These are phyloP conservation scores for Zygnema circumcarinatum DNA, from an alignment of 139 green algal species.

Conservation along the genomic window DNA sequence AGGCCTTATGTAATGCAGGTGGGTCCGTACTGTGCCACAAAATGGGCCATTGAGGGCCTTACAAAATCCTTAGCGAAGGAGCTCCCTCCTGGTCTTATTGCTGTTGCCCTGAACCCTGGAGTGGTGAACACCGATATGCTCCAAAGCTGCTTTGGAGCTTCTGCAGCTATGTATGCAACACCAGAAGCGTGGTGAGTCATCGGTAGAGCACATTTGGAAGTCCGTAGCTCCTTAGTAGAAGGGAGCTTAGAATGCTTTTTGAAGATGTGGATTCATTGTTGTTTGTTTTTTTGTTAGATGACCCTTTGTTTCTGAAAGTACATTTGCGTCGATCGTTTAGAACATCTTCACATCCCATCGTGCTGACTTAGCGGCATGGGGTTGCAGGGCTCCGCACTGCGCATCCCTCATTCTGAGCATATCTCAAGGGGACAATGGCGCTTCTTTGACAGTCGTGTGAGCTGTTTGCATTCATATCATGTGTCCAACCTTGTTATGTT, in stretches of 20 bases:
- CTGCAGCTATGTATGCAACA: conserved; percentile 42
- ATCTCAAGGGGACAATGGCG: conserved; percentile 14
- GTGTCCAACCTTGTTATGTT: too few species aligned
- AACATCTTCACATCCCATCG: too few species aligned
- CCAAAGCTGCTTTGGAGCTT: conserved; percentile 45
- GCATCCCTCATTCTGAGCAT: conserved; percentile 39
- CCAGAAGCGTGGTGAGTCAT: conserved; percentile 34
- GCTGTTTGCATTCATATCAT: too few species aligned
- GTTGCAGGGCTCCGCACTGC: conserved; percentile 28
- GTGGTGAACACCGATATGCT: conserved; percentile 57
- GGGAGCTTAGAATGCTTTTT: background rate
- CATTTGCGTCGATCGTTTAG: too few species aligned
- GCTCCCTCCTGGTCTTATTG: conserved; percentile 30
- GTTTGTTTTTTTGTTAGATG: background rate
- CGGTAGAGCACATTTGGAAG: background rate
- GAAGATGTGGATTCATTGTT: background rate
- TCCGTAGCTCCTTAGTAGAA: background rate
- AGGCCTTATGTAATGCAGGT: conserved; percentile 25
- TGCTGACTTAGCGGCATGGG: too few species aligned
- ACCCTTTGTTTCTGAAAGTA: too few species aligned
- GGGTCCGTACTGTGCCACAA: conserved; percentile 49
- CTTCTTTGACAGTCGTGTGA: conserved; percentile 30
- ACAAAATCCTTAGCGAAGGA: conserved; percentile 42
- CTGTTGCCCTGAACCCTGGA: conserved; percentile 50
- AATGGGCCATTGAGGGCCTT: conserved; percentile 51